Base-by-base conservation (phyloP, 768 basidiomycete species). In the Russula sp. region DNA sequence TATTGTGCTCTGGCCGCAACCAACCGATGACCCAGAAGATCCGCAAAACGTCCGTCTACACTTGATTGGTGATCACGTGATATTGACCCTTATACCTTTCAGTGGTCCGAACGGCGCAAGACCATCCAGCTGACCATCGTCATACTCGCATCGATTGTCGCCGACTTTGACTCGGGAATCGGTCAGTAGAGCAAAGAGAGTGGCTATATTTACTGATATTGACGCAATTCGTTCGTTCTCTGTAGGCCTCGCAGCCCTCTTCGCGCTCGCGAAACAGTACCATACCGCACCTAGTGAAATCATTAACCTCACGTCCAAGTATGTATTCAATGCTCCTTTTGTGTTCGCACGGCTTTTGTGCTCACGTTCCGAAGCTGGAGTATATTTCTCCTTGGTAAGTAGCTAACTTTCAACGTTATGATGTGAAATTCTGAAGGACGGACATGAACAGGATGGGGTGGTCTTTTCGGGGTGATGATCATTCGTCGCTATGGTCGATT, bases 1-100 rank as follows among this genome's bases (percentile, higher is more conserved):
- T 18, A 84, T 79, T 53, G 80, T 88, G 10, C 78, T 89, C 0
- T 88, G 86, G 84, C 87, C 87, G n/a, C 87, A 88, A 69, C 86
- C 87, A 1, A 79, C 81, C 1, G 82, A 87, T 68, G 79, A 83
- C 51, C 79, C 80, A 0, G 75, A 80, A 22, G 86, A 88, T 69
- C 87, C 86, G 18, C 85, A 87, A 74, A 87, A 86, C 67, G 83
- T 81, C 48, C 56, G 77, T 71, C 22, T 30, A 13, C 20, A 20
- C 30, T 51, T 3, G 11, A 0, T 34, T 10, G 51, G 32, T 34
- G 48, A 63, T 10, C 34, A 4, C 36, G 22, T n/a, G 14, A 30
- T 26, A 40, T 40, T 32, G 46, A 32, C 5, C 11, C 67, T 18
- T 68, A 18, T 71, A 54, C 71, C 72, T 8, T 44, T 0, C 75